Percentiles rank a stretch among this genome's conserved stretches.
Evolutionary conservation across 2,329 filamentous ascomycete genomes (phyloP).

Genomic region (Aureobasidium pullulans): DNA sequence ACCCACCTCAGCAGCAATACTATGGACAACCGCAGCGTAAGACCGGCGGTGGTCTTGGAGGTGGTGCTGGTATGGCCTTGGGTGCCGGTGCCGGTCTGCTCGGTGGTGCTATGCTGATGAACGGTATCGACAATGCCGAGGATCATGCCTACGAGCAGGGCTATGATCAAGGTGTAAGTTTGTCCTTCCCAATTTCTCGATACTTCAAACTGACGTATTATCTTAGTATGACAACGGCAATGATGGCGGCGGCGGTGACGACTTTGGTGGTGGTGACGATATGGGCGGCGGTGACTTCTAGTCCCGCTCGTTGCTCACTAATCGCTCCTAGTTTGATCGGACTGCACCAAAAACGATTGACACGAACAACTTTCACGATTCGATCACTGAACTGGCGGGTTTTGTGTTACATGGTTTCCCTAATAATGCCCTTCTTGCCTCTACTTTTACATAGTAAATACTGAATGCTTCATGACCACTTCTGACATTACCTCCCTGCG

Average conservation of each 20-base stretch:
- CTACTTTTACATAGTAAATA: not conserved
- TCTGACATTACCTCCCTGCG: not conserved
- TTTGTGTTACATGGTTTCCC: not conserved
- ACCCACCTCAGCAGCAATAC: constrained; percentile 23
- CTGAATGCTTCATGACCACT: not conserved
- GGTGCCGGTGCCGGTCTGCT: constrained; percentile 68
- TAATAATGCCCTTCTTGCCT: not conserved
- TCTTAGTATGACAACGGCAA: constrained; percentile 26
- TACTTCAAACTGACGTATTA: not conserved
- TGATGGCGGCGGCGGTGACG: constrained; percentile 28
- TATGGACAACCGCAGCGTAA: constrained; percentile 37
- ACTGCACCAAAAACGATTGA: not conserved
- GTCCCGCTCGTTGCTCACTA: not conserved
- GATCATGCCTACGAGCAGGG: constrained; percentile 46
- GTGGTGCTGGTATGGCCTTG: constrained; percentile 64
- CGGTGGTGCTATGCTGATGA: constrained; percentile 67
- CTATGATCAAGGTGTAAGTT: constrained; percentile 27
- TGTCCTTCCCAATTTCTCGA: constrained; percentile 17
- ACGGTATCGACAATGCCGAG: constrained; percentile 51
- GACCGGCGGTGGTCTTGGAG: constrained; percentile 51
- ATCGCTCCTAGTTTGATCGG: too few relatives aligned
- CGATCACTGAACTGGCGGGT: not conserved
- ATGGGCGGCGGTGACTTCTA: constrained; percentile 18
- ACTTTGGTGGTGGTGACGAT: constrained; percentile 17
- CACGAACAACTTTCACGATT: too few relatives aligned